phyloP scores from a whole-genome alignment of 345 rosid species.

The Pugionium cornutum region DNA sequence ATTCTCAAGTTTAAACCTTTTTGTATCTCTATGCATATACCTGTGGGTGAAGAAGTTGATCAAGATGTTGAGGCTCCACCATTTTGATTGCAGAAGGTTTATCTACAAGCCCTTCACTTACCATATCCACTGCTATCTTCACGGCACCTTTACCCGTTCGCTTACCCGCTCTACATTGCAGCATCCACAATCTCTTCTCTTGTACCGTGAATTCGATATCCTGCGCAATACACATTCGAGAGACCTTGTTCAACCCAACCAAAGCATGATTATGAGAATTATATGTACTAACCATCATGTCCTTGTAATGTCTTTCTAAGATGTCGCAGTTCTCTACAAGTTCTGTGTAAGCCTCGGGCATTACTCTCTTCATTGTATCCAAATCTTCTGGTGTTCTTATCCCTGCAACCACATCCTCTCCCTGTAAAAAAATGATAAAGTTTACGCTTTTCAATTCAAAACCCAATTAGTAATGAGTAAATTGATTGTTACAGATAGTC shows the following conservation, averaged over 20 bases:
- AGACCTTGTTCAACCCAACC: neutral
- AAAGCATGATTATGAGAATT: neutral
- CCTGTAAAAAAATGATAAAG: conserved; percentile 42
- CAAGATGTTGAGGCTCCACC: conserved; percentile 93
- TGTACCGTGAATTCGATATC: conserved; percentile 97
- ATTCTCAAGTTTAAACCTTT: neutral
- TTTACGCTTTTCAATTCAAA: neutral
- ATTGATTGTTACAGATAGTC: neutral
- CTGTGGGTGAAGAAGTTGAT: conserved; percentile 95
- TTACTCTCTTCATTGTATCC: conserved; percentile 65
- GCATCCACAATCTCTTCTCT: conserved; percentile 93
- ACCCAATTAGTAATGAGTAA: conserved; percentile 26
- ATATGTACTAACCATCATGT: conserved; percentile 71
- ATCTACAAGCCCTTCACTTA: conserved; percentile 75
- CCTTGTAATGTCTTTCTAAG: conserved; percentile 85
- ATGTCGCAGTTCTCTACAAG: conserved; percentile 85
- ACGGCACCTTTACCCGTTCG: conserved; percentile 91
- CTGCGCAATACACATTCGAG: conserved; percentile 40
- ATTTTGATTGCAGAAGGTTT: conserved; percentile 58
- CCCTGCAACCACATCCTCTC: conserved; percentile 97
- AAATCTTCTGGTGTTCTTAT: conserved; percentile 90
- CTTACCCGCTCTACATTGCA: conserved; percentile 92
- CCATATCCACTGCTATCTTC: conserved; percentile 94
- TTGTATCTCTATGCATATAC: conserved; percentile 32
- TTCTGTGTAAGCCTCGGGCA: conserved; percentile 85